A percentile compares a stretch with the other conserved stretches of the same genome.
Evolutionary conservation across 805 yeast species (phyloP).

Genomic region (Hanseniaspora guilliermondii): DNA sequence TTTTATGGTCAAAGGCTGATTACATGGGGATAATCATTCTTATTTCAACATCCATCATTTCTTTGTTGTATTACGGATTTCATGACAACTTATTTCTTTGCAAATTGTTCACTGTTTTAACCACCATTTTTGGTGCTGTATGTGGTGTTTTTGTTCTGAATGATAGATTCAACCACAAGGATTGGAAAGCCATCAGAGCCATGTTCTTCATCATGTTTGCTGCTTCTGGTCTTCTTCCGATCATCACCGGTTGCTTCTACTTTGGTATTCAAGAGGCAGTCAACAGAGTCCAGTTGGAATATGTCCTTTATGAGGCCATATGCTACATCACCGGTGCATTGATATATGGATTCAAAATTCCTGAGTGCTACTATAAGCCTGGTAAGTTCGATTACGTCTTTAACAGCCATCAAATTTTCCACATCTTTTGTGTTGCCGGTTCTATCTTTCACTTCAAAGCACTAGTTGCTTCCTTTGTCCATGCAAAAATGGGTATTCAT

Average conservation of each 20-base stretch:
- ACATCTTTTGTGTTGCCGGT: conserved; percentile 62
- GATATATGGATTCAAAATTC: conserved; percentile 65
- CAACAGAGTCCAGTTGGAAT: conserved; percentile 43
- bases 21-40: conserved; percentile 62
- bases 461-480: conserved; percentile 43
- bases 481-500: conserved; percentile 23
- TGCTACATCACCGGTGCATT: conserved; percentile 69
- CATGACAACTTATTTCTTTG: conserved; percentile 27
- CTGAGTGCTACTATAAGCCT: conserved; percentile 51
- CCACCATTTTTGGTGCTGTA: conserved; percentile 41
- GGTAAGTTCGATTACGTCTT: conserved; percentile 60
- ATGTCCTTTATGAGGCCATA: conserved; percentile 57
- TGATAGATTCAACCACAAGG: conserved; percentile 51
- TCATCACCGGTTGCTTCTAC: conserved; percentile 37
- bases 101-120: conserved; percentile 29
- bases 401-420: conserved; percentile 77
- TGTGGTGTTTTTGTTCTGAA: conserved; percentile 56
- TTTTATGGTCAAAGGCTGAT: conserved; percentile 56
- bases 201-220: conserved; percentile 70
- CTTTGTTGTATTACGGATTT: conserved; percentile 37
- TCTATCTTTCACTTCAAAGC: conserved; percentile 65
- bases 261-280: conserved; percentile 43
- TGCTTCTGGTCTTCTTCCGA: conserved; percentile 59
- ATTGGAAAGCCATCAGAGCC: conserved; percentile 65
- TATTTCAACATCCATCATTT: conserved; percentile 50